Evolutionary conservation across 2,329 filamentous ascomycete species (phyloP).

Genomic region (Byssothecium circinans): DNA sequence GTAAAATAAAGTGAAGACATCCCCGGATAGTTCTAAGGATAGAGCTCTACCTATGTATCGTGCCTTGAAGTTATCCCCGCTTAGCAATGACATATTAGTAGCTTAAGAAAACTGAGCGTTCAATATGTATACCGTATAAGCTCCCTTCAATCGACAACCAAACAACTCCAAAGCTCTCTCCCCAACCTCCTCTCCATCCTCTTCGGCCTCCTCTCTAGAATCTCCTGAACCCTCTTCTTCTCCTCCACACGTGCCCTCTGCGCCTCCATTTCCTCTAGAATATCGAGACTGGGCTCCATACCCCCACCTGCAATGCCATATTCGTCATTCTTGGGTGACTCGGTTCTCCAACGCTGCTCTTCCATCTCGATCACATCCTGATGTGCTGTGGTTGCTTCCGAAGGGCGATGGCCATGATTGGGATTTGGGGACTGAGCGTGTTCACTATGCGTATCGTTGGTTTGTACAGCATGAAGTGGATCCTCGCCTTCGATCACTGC

Average conservation of each 20-base stretch:
- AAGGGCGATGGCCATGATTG: too few species aligned
- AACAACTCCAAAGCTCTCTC: constrained; percentile 29
- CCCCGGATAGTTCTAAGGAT: too few species aligned
- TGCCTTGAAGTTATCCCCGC: too few species aligned
- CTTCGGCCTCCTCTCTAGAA: constrained; percentile 15
- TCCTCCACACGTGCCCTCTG: constrained; percentile 14
- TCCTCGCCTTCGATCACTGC: constrained; percentile 18
- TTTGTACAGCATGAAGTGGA: neutral
- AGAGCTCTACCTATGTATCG: too few species aligned
- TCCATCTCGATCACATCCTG: constrained; percentile 11
- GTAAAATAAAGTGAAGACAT: too few species aligned
- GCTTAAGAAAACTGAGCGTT: too few species aligned
- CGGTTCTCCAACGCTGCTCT: constrained; percentile 6
- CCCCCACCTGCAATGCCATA: constrained; percentile 8
- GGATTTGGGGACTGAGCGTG: too few species aligned
- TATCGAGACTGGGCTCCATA: constrained; percentile 8
- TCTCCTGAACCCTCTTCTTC: constrained; percentile 10
- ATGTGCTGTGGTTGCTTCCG: neutral
- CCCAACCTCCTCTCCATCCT: constrained; percentile 15
- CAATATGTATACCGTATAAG: too few species aligned
- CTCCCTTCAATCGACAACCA: constrained; percentile 22
- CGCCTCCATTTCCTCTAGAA: constrained; percentile 19
- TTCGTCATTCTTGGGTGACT: neutral
- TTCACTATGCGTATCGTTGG: too few species aligned
- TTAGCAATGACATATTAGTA: too few species aligned